These are phyloP conservation scores for Globisporangium megalacanthum DNA, from an alignment of 352 stramenopile species.

Conservation along the genomic window DNA sequence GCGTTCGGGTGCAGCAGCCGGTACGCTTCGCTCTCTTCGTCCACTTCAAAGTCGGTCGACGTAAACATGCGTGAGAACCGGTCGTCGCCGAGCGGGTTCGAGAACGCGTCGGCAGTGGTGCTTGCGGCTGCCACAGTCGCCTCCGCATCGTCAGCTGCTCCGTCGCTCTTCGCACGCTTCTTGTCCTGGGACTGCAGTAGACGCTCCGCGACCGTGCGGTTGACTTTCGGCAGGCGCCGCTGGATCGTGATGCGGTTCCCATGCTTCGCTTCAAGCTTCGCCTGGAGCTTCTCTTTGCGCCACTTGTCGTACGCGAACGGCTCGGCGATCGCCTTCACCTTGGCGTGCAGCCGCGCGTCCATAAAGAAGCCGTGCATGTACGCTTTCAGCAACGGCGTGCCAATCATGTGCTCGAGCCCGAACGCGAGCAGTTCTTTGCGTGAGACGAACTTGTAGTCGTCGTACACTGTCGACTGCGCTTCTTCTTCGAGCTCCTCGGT, in stretches of 20 bases:
- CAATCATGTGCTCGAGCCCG: constrained; percentile 97
- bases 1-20: constrained; percentile 93
- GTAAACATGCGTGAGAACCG: constrained; percentile 97
- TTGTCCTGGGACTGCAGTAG: constrained; percentile 73
- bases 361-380: constrained; percentile 99
- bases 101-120: constrained; percentile 26
- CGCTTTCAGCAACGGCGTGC: constrained; percentile 94
- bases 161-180: constrained; percentile 41
- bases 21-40: constrained; percentile 96
- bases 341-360: constrained; percentile 96
- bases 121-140: constrained; percentile 13
- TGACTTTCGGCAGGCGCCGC: constrained; percentile 86
- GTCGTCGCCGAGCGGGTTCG: constrained; percentile 92
- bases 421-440: constrained; percentile 93
- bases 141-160: constrained; percentile 17
- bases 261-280: constrained; percentile 89
- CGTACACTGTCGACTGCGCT: constrained; percentile 92
- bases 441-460: constrained; percentile 99
- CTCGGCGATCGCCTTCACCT: constrained; percentile 94
- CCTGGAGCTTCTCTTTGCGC: constrained; percentile 94
- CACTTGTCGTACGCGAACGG: constrained; percentile 98
- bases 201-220: constrained; percentile 83
- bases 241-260: constrained; percentile 88
- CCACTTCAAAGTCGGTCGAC: constrained; percentile 97
- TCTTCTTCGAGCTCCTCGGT: constrained; percentile 99